phyloP scores from a whole-genome alignment of 768 basidiomycete genomes.

The Pulveroboletus frians region DNA sequence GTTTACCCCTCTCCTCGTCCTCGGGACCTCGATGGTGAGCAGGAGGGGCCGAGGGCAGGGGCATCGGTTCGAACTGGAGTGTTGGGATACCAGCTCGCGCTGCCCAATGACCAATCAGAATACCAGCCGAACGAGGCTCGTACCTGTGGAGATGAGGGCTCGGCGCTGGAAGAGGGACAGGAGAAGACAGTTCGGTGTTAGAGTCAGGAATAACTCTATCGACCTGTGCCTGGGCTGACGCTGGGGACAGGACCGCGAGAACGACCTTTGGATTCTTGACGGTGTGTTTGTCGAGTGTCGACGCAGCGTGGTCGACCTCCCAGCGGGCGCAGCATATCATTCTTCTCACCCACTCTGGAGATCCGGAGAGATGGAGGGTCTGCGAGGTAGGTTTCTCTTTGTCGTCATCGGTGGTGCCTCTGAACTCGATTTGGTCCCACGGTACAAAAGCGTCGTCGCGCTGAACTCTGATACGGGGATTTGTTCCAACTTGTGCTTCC shows the following conservation, averaged over 20 bases:
- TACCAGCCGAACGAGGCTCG: constrained; percentile 61
- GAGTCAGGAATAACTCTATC: constrained; percentile 17
- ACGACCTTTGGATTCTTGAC: constrained; percentile 45
- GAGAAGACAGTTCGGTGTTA: constrained; percentile 34
- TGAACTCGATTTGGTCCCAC: constrained; percentile 70
- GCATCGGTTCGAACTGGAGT: constrained; percentile 45
- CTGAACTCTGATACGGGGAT: constrained; percentile 77
- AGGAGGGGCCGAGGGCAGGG: constrained; percentile 9
- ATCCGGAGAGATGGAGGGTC: constrained; percentile 30
- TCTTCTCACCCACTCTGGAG: constrained; percentile 82
- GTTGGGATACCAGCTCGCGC: constrained; percentile 52
- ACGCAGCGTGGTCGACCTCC: constrained; percentile 55
- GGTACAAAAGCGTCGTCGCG: constrained; percentile 76
- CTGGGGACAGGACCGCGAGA: constrained; percentile 50
- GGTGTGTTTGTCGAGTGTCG: constrained; percentile 22
- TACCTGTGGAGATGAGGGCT: constrained; percentile 49
- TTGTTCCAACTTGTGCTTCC: constrained; percentile 81
- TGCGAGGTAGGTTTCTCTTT: constrained; percentile 23
- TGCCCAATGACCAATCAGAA: constrained; percentile 65
- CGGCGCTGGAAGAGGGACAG: constrained; percentile 65
- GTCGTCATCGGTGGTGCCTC: constrained; percentile 27
- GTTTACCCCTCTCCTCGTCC: constrained; percentile 32
- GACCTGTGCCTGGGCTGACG: constrained; percentile 23
- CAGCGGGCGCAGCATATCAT: constrained; percentile 79
- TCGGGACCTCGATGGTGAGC: constrained; percentile 23